Base-by-base conservation (phyloP, 2,329 filamentous ascomycete species). In the Penicillium sp. region DNA sequence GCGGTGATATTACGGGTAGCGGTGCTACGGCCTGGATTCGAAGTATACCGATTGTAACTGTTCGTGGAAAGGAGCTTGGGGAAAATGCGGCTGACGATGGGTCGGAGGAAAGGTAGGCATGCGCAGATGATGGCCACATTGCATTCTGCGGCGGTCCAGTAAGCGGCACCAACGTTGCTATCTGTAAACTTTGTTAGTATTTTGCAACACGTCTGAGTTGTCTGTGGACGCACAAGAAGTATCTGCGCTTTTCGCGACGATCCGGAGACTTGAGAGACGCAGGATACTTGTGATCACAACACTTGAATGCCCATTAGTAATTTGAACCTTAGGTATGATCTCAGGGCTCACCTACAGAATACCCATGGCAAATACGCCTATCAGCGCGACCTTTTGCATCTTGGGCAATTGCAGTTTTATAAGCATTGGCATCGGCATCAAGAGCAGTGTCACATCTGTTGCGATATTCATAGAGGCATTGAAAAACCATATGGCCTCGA, bases 61-160 rank as follows among this genome's bases (percentile, higher is more conserved):
- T 67, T 64, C 10, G 67, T 72, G 1, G 71, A 69, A 22, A 74
- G 67, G 11, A 74, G 58, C 22, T 65, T 70, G 38, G 79, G 79
- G 63, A 78, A 75, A 61, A 80, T 73, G 34, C 70, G 68, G 57
- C 68, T 75, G 61, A 76, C 65, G 10, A 78, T 61, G 3, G 75
- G 74, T 4, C 76, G 74, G 35, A 78, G 69, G 57, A 75, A 75
- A 11, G 77, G 76, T 5, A 79, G 73, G 22, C 74, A 78, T 41
- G 76, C 72, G 58, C 75, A 78, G 43, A 78, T 75, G 39, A 79
- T 79, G 37, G 73, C 75, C 43, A 78, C 70, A 58, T 78, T 78
- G 66, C 74, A 73, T 63, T 79, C 77, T 41, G 76, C 76, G 5
- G 76, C 72, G 5, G 76, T 77, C 77, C 77, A 79, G 61, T 78